A percentile compares a stretch with the other conserved stretches of the same genome.
These are phyloP conservation scores for Purpureocillium lavendulum DNA, from an alignment of 2,329 filamentous ascomycete genomes.

Conservation along the genomic window DNA sequence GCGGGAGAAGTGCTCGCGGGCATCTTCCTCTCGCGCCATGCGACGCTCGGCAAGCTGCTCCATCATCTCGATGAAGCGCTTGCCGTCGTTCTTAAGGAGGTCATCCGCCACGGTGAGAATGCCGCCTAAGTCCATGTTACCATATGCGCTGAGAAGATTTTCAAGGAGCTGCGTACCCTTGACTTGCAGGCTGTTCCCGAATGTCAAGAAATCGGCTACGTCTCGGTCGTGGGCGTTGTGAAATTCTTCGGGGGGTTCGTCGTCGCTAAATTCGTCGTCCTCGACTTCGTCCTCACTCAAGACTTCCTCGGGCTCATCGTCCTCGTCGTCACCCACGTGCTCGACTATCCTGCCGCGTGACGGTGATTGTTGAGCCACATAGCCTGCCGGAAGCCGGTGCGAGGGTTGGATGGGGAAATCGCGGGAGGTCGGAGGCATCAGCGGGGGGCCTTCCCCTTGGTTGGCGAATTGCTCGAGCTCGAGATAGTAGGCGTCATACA, in stretches of 20 bases:
- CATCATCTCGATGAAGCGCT: constrained; percentile 99
- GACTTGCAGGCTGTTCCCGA: constrained; percentile 94
- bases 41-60: constrained; percentile 94
- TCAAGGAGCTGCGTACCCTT: constrained; percentile 56
- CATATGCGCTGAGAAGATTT: constrained; percentile 33
- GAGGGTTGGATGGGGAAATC: constrained; percentile 53
- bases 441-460: constrained; percentile 59
- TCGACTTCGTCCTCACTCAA: constrained; percentile 45
- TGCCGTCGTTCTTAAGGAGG: constrained; percentile 95
- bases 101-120: constrained; percentile 98
- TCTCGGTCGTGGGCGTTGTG: constrained; percentile 55
- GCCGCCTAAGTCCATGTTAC: constrained; percentile 62
- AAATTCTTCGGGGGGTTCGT: constrained; percentile 60
- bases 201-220: constrained; percentile 87
- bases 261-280: constrained; percentile 56
- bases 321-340: constrained; percentile 49
- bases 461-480: constrained; percentile 97
- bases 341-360: constrained; percentile 67
- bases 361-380: constrained; percentile 54
- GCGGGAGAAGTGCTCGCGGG: constrained; percentile 51
- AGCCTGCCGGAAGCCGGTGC: constrained; percentile 48
- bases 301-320: constrained; percentile 43
- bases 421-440: constrained; percentile 38
- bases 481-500: constrained; percentile 98
- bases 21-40: constrained; percentile 94